Percentiles rank a stretch among this genome's conserved stretches.
These are phyloP conservation scores for Aegilops umbellulata DNA, from an alignment of 176 grass and related monocot species.

Conservation along the genomic window DNA sequence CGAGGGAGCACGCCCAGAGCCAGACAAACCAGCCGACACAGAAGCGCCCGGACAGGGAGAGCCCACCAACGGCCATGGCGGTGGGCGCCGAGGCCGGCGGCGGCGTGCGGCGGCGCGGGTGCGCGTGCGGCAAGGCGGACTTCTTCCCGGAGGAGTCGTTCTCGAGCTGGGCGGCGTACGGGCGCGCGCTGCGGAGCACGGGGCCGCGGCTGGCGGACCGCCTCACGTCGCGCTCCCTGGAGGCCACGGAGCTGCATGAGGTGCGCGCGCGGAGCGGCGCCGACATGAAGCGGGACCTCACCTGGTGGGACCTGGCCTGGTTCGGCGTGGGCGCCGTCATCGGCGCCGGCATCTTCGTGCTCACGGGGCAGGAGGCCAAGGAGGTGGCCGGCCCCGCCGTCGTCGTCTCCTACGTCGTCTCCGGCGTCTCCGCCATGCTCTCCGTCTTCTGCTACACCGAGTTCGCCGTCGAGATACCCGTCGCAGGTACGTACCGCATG, in stretches of 20 bases:
- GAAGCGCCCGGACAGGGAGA: background rate
- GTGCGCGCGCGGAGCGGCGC: slow-evolving; percentile 65
- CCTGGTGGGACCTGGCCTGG: slow-evolving; percentile 82
- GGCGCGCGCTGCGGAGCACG: slow-evolving; percentile 58
- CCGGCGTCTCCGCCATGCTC: slow-evolving; percentile 95
- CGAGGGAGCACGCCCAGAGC: background rate
- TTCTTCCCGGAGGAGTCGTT: slow-evolving; percentile 94
- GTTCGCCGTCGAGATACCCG: slow-evolving; percentile 96
- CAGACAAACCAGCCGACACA: background rate
- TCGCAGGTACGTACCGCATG: slow-evolving; percentile 50
- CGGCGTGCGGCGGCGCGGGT: slow-evolving; percentile 30
- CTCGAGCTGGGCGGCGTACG: slow-evolving; percentile 71
- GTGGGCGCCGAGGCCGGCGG: slow-evolving; percentile 7
- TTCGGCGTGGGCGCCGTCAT: slow-evolving; percentile 86
- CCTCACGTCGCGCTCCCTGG: slow-evolving; percentile 54
- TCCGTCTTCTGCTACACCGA: slow-evolving; percentile 99
- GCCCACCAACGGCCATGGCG: slow-evolving; percentile 16
- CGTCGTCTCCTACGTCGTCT: slow-evolving; percentile 78
- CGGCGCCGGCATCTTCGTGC: slow-evolving; percentile 86
- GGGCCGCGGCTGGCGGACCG: slow-evolving; percentile 52
- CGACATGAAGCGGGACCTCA: slow-evolving; percentile 80
- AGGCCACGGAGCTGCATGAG: slow-evolving; percentile 70
- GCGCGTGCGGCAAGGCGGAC: slow-evolving; percentile 46
- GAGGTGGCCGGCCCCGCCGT: slow-evolving; percentile 61
- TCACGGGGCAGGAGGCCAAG: slow-evolving; percentile 58